Percentiles rank a stretch among this genome's conserved stretches.
Conservation (phyloP, 2,329 filamentous ascomycete species). For the Fusarium praegraminearum region DNA sequence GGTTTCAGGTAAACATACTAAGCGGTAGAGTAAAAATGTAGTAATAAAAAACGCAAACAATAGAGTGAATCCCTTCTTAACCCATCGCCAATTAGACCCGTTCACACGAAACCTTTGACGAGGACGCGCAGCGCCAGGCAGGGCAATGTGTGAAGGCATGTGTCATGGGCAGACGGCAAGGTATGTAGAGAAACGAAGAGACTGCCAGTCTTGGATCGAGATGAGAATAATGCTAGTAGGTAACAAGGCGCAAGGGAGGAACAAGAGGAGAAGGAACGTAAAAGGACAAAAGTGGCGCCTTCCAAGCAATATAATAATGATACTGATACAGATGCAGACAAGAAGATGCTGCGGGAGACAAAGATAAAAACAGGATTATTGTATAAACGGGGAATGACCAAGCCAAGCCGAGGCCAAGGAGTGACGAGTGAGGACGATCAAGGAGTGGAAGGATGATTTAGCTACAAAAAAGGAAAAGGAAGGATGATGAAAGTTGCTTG, state of each 20-base stretch:
- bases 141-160: constrained; percentile 33
- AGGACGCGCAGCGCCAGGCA: constrained; percentile 33
- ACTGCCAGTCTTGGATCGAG: neutral
- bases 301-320: constrained; percentile 11
- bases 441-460: neutral
- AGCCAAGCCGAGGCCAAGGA: neutral
- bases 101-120: constrained; percentile 33
- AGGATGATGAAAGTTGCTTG: constrained; percentile 15
- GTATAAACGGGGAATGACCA: neutral
- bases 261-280: neutral
- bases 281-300: constrained; percentile 9
- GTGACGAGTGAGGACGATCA: neutral
- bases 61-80: constrained; percentile 21
- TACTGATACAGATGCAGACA: no score
- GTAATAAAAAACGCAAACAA: constrained; percentile 9
- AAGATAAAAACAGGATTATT: neutral
- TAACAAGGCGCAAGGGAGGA: constrained; percentile 4
- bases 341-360: neutral
- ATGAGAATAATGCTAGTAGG: neutral
- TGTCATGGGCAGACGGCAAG: constrained; percentile 22
- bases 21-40: constrained; percentile 26
- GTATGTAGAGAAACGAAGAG: constrained; percentile 7
- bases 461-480: constrained; percentile 1
- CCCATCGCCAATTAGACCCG: constrained; percentile 32
- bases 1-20: constrained; percentile 13